Evolutionary conservation across 2,329 filamentous ascomycete genomes (phyloP), one percentile per base, ranked within the genome.

Genomic region (Fusarium odoratissimum): DNA sequence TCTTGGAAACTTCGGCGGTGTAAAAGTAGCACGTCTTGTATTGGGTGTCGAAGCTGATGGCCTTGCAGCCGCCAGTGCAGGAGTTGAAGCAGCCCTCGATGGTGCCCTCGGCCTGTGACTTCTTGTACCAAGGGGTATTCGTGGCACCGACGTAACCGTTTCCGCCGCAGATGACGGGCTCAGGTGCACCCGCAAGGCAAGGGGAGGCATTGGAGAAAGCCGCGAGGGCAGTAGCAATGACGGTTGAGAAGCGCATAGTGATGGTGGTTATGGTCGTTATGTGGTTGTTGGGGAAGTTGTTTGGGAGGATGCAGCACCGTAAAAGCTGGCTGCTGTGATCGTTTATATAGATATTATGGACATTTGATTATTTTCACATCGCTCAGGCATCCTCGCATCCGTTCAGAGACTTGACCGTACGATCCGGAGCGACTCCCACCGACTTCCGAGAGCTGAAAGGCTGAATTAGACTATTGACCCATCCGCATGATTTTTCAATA

Each of bases 11-110:
- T 25, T 51, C 48, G n/a, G 48, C n/a, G 6, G 48, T 51, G n/a
- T 51, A 51, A 8, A 51, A 51, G 31, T 51, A 51, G 48, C 48
- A 51, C 8, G 48, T 51, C 31, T 51, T 51, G 31, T 51, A 51
- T 3, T 51, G 31, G 48, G 48, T 51, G 31, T 51, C 48, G 31
- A 51, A 51, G n/a, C 48, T 51, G n/a, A 51, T 51, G 48, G 48
- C 48, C 11, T 51, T 51, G 48, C 48, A 51, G 48, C 48, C 31
- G 9, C 48, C 48, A 0, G 31, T 51, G 48, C 48, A 51, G 16
- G 48, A 51, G 31, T 25, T 35, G 31, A 51, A 51, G 48, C 48
- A 51, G n/a, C 31, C n/a, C 17, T 51, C 30, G 31, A 51, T 51
- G 31, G 48, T 51, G n/a, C 48, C 48, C n/a, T 51, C 48, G 12